phyloP scores from a whole-genome alignment of 1,284 basidiomycete genomes.

The Trametes polyzona region DNA sequence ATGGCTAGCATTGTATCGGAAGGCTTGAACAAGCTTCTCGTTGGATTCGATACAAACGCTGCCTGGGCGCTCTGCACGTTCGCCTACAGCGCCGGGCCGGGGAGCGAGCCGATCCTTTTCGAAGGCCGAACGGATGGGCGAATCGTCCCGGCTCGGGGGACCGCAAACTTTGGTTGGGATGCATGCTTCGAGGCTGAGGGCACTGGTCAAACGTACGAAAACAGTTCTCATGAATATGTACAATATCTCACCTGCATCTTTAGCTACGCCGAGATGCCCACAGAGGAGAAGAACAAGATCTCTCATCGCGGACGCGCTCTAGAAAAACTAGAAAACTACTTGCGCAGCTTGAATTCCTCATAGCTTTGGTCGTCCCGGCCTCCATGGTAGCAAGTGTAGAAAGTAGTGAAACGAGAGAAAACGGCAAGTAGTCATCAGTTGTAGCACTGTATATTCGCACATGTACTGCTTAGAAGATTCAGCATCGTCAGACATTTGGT shows the following conservation, averaged over 20 bases:
- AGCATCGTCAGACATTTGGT: too few relatives aligned
- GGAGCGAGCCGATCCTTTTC: conserved; percentile 82
- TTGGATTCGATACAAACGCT: conserved; percentile 79
- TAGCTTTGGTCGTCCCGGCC: too few relatives aligned
- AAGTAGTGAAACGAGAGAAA: neutral
- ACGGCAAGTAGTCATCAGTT: neutral
- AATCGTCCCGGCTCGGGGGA: conserved; percentile 88
- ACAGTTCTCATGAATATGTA: neutral
- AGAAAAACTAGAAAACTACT: conserved; percentile 76
- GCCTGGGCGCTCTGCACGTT: conserved; percentile 96
- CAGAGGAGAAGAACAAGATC: conserved; percentile 84
- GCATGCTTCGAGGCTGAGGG: conserved; percentile 84
- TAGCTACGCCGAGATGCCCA: conserved; percentile 95
- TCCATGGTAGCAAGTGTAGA: too few relatives aligned
- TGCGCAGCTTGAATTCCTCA: conserved; percentile 40
- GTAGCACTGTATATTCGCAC: neutral
- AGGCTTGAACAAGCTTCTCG: conserved; percentile 87
- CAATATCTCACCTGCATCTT: neutral
- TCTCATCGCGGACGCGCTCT: conserved; percentile 92
- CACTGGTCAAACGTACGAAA: conserved; percentile 75
- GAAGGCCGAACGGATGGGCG: conserved; percentile 89
- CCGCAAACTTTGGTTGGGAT: conserved; percentile 87
- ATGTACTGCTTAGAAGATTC: neutral
- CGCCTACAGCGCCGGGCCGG: conserved; percentile 88
- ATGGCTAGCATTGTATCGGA: neutral